Conservation (phyloP, 2,329 filamentous ascomycete species). For the Penicillium sp. region DNA sequence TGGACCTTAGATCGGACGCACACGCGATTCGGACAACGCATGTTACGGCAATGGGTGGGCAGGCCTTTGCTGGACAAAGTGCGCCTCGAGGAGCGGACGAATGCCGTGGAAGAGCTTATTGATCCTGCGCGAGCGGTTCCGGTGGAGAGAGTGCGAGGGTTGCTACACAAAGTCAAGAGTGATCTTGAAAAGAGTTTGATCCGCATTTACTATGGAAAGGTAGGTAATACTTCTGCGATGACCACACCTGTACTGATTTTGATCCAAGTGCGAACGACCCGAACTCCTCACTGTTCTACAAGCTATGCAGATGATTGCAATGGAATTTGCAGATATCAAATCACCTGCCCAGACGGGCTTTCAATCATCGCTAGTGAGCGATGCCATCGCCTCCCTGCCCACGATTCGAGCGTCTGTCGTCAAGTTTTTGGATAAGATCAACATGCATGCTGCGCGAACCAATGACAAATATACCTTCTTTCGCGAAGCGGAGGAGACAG, state of each 20-base stretch:
- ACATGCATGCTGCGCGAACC: conserved; percentile 73
- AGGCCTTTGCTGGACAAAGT: conserved; percentile 77
- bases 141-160: conserved; percentile 70
- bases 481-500: conserved; percentile 79
- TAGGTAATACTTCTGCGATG: conserved; percentile 16
- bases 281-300: conserved; percentile 85
- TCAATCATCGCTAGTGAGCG: conserved; percentile 64
- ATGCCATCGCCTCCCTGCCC: conserved; percentile 73
- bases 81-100: conserved; percentile 73
- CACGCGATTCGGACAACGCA: conserved; percentile 82
- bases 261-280: conserved; percentile 68
- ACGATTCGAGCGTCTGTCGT: conserved; percentile 71
- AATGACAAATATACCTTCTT: conserved; percentile 97
- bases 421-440: conserved; percentile 79
- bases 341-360: conserved; percentile 69
- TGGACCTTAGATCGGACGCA: conserved; percentile 93
- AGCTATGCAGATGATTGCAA: conserved; percentile 76
- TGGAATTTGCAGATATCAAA: conserved; percentile 70
- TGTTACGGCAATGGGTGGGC: conserved; percentile 93
- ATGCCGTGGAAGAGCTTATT: conserved; percentile 82
- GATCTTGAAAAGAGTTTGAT: conserved; percentile 93
- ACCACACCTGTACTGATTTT: conserved; percentile 18
- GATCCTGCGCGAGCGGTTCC: conserved; percentile 63
- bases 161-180: conserved; percentile 69
- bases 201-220: conserved; percentile 93